Evolutionary conservation across 2,329 filamentous ascomycete species (phyloP).

Genomic region (Cercospora sp.): DNA sequence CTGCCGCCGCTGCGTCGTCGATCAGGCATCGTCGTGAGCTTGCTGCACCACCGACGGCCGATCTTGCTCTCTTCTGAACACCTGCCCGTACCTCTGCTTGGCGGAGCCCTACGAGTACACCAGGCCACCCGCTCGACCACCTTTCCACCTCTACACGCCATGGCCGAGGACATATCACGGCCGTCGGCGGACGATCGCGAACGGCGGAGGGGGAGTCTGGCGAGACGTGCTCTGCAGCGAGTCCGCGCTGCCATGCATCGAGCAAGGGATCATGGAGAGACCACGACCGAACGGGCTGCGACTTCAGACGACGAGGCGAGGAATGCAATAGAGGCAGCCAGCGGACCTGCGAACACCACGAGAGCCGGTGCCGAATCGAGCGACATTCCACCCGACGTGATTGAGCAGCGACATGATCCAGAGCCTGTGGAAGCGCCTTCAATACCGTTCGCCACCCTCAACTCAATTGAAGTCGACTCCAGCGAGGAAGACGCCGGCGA

Average conservation of each 20-base stretch:
- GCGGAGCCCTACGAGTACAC: neutral
- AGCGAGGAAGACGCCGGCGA: conserved; percentile 27
- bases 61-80: neutral
- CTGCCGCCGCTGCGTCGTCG: neutral
- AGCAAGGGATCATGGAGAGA: neutral
- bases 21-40: conserved; percentile 1
- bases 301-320: conserved; percentile 10
- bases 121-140: neutral
- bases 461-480: conserved; percentile 25
- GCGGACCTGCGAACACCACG: conserved; percentile 1
- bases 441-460: conserved; percentile 9
- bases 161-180: conserved; percentile 13
- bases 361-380: conserved; percentile 8
- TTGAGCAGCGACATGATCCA: neutral
- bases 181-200: conserved; percentile 9
- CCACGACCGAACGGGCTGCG: neutral
- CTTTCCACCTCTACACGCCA: conserved; percentile 10
- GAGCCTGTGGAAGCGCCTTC: conserved; percentile 6
- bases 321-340: conserved; percentile 1
- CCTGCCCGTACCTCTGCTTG: conserved; percentile 3
- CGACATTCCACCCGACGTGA: neutral
- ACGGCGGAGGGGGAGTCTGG: conserved; percentile 28
- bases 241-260: conserved; percentile 28
- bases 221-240: conserved; percentile 28
- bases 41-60: neutral